These are phyloP conservation scores for Alternaria alternata DNA, from an alignment of 2,329 filamentous ascomycete species.

Conservation along the genomic window DNA sequence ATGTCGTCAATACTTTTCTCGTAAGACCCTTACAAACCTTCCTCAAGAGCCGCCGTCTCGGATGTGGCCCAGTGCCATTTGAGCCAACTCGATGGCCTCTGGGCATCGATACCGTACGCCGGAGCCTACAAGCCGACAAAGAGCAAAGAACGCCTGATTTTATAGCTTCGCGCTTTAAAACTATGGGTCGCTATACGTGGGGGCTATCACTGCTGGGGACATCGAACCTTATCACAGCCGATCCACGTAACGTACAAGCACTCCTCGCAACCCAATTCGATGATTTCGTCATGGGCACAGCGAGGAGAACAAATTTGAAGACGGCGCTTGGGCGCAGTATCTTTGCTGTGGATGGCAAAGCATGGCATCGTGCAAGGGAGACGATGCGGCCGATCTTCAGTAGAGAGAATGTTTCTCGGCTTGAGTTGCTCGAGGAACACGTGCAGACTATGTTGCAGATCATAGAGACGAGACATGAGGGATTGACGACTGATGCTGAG, in stretches of 20 bases:
- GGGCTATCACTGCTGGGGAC: slow-evolving; percentile 2
- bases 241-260: slow-evolving; percentile 13
- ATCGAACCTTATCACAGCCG: slow-evolving; percentile 9
- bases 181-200: slow-evolving; percentile 12
- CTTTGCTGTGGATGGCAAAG: slow-evolving; percentile 13
- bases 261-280: slow-evolving; percentile 13
- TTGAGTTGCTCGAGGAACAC: slow-evolving; percentile 10
- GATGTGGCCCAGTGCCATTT: slow-evolving; percentile 4
- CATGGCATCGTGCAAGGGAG: slow-evolving; percentile 11
- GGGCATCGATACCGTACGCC: slow-evolving; percentile 5
- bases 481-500: not conserved
- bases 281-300: slow-evolving; percentile 13
- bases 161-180: not conserved
- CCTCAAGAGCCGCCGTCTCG: slow-evolving; percentile 1
- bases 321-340: slow-evolving; percentile 13
- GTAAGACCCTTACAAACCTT: slow-evolving; percentile 2
- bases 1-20: not conserved
- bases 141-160: slow-evolving; percentile 14
- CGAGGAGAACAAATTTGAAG: slow-evolving; percentile 7
- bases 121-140: slow-evolving; percentile 1
- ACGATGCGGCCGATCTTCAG: slow-evolving; percentile 13
- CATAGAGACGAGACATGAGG: not conserved
- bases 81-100: slow-evolving; percentile 6
- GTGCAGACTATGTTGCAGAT: not conserved
- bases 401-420: slow-evolving; percentile 6